Evolutionary conservation across 1,284 basidiomycete species (phyloP), one percentile per base, ranked within the genome.

Genomic region (Naganishia cerealis): DNA sequence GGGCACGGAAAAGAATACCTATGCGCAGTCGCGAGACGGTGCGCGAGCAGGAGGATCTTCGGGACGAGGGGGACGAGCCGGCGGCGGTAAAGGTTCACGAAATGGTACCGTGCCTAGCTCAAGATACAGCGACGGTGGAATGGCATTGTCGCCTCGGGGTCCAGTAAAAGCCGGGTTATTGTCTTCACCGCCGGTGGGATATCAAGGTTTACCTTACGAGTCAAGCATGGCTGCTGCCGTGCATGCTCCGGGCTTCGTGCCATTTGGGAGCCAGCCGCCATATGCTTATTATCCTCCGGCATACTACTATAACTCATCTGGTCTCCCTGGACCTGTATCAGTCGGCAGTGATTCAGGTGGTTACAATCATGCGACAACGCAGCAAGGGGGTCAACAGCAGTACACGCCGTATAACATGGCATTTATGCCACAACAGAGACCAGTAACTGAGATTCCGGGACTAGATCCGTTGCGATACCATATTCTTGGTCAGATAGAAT

Each of bases 401-500:
- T 53, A 38, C 18, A 52, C 43, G 36, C 65, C 63, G 36, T 72
- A 70, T 48, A 72, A 70, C 40, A 69, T 67, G 65, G 52, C 48
- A 21, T 69, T 56, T 42, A 61, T 63, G 59, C 57, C 75, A 57
- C 79, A 80, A 12, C 83, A 84, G 0, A 76, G 87, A 24, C 87
- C 89, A 0, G 75, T 86, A 52, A 84, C 88, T 1, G 67, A 74
- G 46, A 79, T 82, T 16, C 72, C 87, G 12, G 77, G 84, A 13
- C 78, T 90, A 24, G 90, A 92, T 74, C 79, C 85, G 12, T 85
- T 85, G 57, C 79, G 86, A 66, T 87, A 84, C 74, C 87, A 85
- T 75, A 82, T 93, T 36, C 84, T 92, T 38, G 88, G 87, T 5
- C 91, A 94, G 80, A 81, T 94, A 68, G 92, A 94, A 80, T 94